Evolutionary conservation across 176 grass and related monocot genomes (phyloP), one percentile per base, ranked within the genome.

Genomic region (Oryza coarctata): DNA sequence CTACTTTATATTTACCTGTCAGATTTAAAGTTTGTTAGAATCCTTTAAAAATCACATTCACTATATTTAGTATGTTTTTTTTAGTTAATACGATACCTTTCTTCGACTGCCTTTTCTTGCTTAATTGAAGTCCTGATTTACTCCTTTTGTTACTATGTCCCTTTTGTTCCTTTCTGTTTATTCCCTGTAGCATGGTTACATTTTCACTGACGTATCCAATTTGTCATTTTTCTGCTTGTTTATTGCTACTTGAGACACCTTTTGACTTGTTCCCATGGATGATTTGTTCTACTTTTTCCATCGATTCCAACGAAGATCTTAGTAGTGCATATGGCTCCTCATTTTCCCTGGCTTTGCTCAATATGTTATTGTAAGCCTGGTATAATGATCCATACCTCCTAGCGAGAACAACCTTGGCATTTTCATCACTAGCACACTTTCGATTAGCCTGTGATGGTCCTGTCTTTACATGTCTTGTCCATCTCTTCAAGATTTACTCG

Each of bases 381-480:
- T 33, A 39, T 39, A 76, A 62, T 39, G 52, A 14, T 58, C 73
- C 49, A 75, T 75, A 75, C 0, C 10, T n/a, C 20, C 36, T 3
- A n/a, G 31, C 17, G 5, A 60, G 30, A 7, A 30, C 22, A 23
- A 36, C 49, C 36, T 49, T 75, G 9, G 3, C 7, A 31, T 64
- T 39, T 45, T 55, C 69, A 55, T 49, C 9, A 26, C 22, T 55
- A 70, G 80, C 84, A 75, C 80, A 70, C 65, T 81, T 93, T 81
- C 58, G 76, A 75, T 87, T 87, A 69, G 80, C 89, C 3, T 84
- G 39, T 58, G n/a, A n/a, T n/a, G n/a, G n/a, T n/a, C n/a, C n/a
- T n/a, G n/a, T n/a, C n/a, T n/a, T n/a, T n/a, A n/a, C n/a, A n/a
- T n/a, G n/a, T n/a, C n/a, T n/a, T n/a, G n/a, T n/a, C n/a, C n/a